Conservation (phyloP, 495 filamentous ascomycete genomes). For the Chaetomidium leptoderma region DNA sequence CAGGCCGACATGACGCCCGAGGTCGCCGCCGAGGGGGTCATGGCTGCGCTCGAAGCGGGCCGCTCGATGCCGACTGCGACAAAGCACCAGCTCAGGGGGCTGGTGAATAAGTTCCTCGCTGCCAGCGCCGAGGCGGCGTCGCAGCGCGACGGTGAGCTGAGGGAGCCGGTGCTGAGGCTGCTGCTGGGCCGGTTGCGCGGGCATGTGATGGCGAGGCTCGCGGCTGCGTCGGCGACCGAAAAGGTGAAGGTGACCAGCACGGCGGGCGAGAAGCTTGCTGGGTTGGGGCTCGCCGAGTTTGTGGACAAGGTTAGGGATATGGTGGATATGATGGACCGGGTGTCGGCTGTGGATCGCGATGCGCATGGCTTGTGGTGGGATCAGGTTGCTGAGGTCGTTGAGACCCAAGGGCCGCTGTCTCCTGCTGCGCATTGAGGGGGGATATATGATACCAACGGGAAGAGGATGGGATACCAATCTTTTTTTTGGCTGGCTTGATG, state of each 20-base stretch:
- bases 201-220: constrained; percentile 73
- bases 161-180: constrained; percentile 77
- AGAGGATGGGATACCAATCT: background rate
- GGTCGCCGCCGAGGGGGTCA: constrained; percentile 58
- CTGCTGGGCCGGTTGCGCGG: constrained; percentile 68
- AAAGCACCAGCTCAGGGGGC: constrained; percentile 51
- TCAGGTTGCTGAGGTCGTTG: constrained; percentile 49
- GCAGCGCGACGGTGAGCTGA: constrained; percentile 45
- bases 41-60: constrained; percentile 72
- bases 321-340: constrained; percentile 70
- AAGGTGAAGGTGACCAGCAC: constrained; percentile 74
- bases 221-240: constrained; percentile 72
- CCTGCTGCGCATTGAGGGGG: background rate
- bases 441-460: background rate
- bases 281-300: constrained; percentile 82
- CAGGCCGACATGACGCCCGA: constrained; percentile 51
- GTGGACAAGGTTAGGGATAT: constrained; percentile 77
- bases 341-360: constrained; percentile 73
- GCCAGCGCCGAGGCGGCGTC: constrained; percentile 37
- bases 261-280: constrained; percentile 76
- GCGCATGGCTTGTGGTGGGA: constrained; percentile 82
- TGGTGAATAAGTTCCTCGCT: constrained; percentile 49
- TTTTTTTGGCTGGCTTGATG: background rate
- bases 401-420: constrained; percentile 30
- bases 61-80: constrained; percentile 72